Percentiles rank a stretch among this genome's conserved stretches.
Evolutionary conservation across 2,329 filamentous ascomycete species (phyloP).

Genomic region (Zopfia rhizophila): DNA sequence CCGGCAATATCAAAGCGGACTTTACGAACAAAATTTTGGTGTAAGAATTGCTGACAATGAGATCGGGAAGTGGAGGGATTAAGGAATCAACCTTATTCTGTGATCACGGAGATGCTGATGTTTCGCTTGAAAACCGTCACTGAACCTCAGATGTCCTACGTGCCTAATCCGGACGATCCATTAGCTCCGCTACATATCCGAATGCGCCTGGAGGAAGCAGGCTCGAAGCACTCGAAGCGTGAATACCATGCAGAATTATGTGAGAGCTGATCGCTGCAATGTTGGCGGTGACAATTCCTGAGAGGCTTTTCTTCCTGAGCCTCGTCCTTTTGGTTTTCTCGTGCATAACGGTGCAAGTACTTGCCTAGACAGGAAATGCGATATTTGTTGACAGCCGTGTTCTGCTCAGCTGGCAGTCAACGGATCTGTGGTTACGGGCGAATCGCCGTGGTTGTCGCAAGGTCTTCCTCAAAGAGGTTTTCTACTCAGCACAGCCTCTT

Average conservation of each 20-base stretch:
- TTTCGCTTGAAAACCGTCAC: too few relatives aligned
- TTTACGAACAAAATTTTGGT: neutral
- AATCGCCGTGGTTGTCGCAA: slow-evolving; percentile 15
- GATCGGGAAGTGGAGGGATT: slow-evolving; percentile 7
- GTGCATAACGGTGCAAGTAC: slow-evolving; percentile 10
- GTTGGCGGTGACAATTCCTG: too few relatives aligned
- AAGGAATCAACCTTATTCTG: too few relatives aligned
- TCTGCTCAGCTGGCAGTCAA: slow-evolving; percentile 10
- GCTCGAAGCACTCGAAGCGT: too few relatives aligned
- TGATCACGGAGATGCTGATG: too few relatives aligned
- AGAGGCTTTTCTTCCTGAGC: slow-evolving; percentile 8
- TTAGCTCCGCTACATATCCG: too few relatives aligned
- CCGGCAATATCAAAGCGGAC: too few relatives aligned
- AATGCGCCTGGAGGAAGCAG: too few relatives aligned
- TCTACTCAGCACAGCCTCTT: slow-evolving; percentile 11
- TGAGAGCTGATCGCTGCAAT: slow-evolving; percentile 20
- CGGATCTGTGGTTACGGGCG: neutral
- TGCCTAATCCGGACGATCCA: too few relatives aligned
- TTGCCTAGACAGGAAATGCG: slow-evolving; percentile 11
- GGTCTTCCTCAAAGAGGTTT: slow-evolving; percentile 13
- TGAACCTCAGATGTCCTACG: too few relatives aligned
- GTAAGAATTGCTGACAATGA: slow-evolving; percentile 1
- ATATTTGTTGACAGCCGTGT: too few relatives aligned
- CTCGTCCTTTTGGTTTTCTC: too few relatives aligned
- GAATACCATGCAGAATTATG: slow-evolving; percentile 5